Base-by-base conservation (phyloP, 2,329 filamentous ascomycete species). In the Ophiocordyceps polyrhachis-furcata region DNA sequence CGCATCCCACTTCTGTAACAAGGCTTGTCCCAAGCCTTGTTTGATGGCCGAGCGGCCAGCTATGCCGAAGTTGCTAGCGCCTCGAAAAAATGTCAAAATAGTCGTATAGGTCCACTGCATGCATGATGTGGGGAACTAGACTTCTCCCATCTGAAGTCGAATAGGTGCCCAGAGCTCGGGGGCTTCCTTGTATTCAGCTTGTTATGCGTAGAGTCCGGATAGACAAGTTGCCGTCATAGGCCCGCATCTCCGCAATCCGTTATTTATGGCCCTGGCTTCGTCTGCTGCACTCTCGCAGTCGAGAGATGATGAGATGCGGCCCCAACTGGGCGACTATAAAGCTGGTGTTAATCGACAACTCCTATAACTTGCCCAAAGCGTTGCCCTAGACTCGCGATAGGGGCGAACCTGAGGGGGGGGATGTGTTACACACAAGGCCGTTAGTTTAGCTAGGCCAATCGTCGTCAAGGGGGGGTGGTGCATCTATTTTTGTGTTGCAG, bases 1-100 rank as follows among this genome's bases (percentile, higher is more conserved):
- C 11, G 35, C 35, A 38, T n/a, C 11, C 35, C 17, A n/a, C 32
- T 46, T 49, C 50, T 60, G 60, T 59, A 54, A 61, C 60, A 59
- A 59, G 56, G 53, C 45, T 46, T 53, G 60, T 62, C 59, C 44
- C 45, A 46, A 42, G 42, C 41, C 19, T 7, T n/a, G 45, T 46
- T 46, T 44, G 45, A 38, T 19, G n/a, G 17, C 17, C 35, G n/a
- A 19, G n/a, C 35, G n/a, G n/a, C 35, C 35, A 17, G 11, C 17
- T 17, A 38, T 19, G 35, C 35, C 35, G 35, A 17, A 37, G 11
- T 19, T 6, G 11, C 17, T 38, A 38, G 35, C 35, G 35, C 35
- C n/a, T 38, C n/a, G 35, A 38, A 38, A 8, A 38, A 38, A 38
- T 38, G 35, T 38, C 35, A 38, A 38, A 38, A 38, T 19, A 32